phyloP scores from a whole-genome alignment of 768 basidiomycete species.

The Strobilomyces dryophilus region DNA sequence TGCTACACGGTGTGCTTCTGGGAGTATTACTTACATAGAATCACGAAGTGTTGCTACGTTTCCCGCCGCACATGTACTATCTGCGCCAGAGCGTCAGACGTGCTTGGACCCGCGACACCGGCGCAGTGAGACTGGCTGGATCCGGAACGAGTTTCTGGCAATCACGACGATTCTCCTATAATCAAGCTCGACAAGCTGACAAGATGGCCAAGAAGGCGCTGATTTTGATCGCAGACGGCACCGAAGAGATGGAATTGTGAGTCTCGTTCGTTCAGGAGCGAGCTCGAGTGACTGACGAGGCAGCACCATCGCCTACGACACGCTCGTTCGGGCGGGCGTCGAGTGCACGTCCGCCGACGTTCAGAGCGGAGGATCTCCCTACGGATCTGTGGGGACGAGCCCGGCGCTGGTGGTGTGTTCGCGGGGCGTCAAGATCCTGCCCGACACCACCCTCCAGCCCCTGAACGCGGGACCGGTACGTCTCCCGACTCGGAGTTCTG shows the following conservation, averaged over 20 bases:
- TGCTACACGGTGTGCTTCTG: no score
- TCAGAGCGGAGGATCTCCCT: constrained; percentile 30
- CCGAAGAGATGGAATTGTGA: constrained; percentile 86
- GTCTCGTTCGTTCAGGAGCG: not conserved
- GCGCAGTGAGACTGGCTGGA: not conserved
- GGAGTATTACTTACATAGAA: no score
- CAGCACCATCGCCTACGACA: constrained; percentile 80
- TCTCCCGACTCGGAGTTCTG: not conserved
- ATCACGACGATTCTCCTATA: not conserved
- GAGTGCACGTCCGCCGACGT: constrained; percentile 62
- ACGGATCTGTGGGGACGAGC: constrained; percentile 25
- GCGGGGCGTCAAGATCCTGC: constrained; percentile 67
- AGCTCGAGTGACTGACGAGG: not conserved
- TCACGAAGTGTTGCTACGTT: not conserved
- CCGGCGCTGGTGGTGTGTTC: constrained; percentile 60
- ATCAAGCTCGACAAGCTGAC: not conserved
- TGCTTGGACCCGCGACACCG: not conserved
- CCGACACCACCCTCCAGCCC: constrained; percentile 53
- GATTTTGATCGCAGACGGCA: constrained; percentile 74
- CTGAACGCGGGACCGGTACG: constrained; percentile 46
- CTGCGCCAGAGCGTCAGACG: not conserved
- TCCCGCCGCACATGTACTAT: not conserved
- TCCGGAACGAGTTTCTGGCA: not conserved
- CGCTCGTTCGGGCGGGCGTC: constrained; percentile 73
- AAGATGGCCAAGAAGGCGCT: constrained; percentile 44